Evolutionary conservation across 2,329 filamentous ascomycete species (phyloP), one percentile per base, ranked within the genome.

Genomic region (Didymella pinodella): DNA sequence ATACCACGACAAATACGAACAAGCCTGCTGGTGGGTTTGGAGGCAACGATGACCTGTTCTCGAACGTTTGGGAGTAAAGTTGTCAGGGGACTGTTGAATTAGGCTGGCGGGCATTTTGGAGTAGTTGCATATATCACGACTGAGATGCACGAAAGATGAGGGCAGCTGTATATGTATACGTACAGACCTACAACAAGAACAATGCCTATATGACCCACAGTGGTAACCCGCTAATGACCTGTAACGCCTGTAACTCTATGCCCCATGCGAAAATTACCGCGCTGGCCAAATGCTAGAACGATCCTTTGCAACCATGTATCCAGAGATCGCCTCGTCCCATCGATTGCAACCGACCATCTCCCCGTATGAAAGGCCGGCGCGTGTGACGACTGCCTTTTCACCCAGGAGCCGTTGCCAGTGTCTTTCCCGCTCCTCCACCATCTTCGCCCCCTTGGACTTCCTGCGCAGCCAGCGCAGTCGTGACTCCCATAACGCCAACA

Each of bases 21-120:
- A 78, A 83, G 48, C 81, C 88, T 32, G 79, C 84, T 26, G 80
- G 83, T 22, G 85, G 85, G 3, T 75, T 79, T 55, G 88, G 79
- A 29, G 76, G 79, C 31, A 78, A 79, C 49, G 94, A 97, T 65
- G 94, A 98, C 80, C 77, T 98, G 70, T 98, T 98, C 78, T 93
- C 90, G 31, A 98, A 98, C 77, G 94, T 98, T 48, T 98, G 94
- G 94, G 86, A 93, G 80, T 97, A 80, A 40, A 18, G 7, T 5
- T 32, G 20, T 41, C 26, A 6, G n/a, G 18, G n/a, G 25, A 18
- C 26, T 36, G 31, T 12, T 14, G 11, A 32, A 16, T 11, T 1
- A 4, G 31, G 29, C 7, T 8, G 31, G 50, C 20, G 22, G 41
- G 50, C 43, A 47, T 48, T 26, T 25, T 51, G 47, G 16, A 51